A percentile compares a stretch with the other conserved stretches of the same genome.
Conservation (phyloP, 2,329 filamentous ascomycete species). For the Colletotrichum aenigma region DNA sequence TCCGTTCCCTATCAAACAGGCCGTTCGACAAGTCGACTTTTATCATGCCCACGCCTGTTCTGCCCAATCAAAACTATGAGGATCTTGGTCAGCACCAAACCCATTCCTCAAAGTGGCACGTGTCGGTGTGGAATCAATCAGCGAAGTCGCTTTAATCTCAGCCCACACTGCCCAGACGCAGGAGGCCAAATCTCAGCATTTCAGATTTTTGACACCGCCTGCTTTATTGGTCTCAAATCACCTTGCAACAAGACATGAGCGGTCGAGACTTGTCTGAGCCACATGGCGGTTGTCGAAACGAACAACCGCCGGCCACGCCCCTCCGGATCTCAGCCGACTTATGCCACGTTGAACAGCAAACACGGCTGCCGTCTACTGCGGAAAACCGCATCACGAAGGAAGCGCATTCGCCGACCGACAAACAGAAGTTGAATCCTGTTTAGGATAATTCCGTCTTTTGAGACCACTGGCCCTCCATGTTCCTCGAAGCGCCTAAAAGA, state of each 20-base stretch:
- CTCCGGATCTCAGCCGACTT: neutral
- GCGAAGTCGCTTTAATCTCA: neutral
- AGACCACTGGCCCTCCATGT: neutral
- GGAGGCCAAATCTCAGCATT: neutral
- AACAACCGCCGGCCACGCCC: neutral
- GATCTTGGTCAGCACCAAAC: neutral
- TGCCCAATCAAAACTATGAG: neutral
- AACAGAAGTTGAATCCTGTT: neutral
- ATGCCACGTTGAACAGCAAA: neutral
- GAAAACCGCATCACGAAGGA: neutral
- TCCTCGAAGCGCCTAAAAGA: neutral
- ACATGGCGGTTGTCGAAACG: neutral
- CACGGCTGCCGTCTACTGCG: neutral
- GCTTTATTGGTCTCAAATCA: neutral
- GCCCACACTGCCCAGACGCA: neutral
- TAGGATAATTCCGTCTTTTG: neutral
- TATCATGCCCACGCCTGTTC: neutral
- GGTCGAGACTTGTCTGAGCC: neutral
- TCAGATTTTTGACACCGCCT: neutral
- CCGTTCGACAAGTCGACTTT: neutral
- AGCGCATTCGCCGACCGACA: neutral
- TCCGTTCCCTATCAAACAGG: neutral
- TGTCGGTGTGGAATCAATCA: neutral
- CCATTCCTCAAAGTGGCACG: neutral
- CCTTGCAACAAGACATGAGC: neutral